Conservation (phyloP, 768 basidiomycete genomes). For the Kwoniella newhampshirensis region DNA sequence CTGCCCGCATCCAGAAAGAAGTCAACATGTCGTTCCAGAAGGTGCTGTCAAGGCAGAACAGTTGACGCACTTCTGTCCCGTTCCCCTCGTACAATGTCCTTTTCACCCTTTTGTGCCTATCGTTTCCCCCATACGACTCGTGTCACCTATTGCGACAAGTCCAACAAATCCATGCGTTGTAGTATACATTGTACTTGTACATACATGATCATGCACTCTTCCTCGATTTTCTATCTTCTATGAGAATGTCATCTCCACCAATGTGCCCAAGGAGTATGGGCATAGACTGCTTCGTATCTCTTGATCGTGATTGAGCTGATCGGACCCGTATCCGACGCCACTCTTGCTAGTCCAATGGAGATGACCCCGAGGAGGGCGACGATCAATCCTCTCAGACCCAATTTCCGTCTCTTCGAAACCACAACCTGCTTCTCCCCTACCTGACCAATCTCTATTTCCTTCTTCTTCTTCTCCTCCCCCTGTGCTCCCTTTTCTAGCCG, state of each 20-base stretch:
- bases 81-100: too few relatives aligned
- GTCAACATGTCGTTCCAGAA: slow-evolving; percentile 14
- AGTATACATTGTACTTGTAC: neutral
- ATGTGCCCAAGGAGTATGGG: slow-evolving; percentile 3
- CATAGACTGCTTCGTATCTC: slow-evolving; percentile 34
- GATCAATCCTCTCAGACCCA: slow-evolving; percentile 21
- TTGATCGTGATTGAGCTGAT: slow-evolving; percentile 27
- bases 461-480: slow-evolving; percentile 1
- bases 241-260: too few relatives aligned
- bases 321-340: slow-evolving; percentile 21
- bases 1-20: slow-evolving; percentile 10
- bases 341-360: slow-evolving; percentile 24
- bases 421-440: slow-evolving; percentile 2
- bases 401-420: slow-evolving; percentile 1
- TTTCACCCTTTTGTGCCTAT: too few relatives aligned
- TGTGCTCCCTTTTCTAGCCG: too few relatives aligned
- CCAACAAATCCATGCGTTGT: neutral
- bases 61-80: too few relatives aligned
- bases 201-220: too few relatives aligned
- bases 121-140: too few relatives aligned
- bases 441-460: neutral
- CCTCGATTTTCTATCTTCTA: too few relatives aligned
- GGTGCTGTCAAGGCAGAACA: slow-evolving; percentile 1
- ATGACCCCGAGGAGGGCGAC: slow-evolving; percentile 23
- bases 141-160: too few relatives aligned